phyloP scores from a whole-genome alignment of 208 protist genomes.

The Crithidia thermophila region DNA sequence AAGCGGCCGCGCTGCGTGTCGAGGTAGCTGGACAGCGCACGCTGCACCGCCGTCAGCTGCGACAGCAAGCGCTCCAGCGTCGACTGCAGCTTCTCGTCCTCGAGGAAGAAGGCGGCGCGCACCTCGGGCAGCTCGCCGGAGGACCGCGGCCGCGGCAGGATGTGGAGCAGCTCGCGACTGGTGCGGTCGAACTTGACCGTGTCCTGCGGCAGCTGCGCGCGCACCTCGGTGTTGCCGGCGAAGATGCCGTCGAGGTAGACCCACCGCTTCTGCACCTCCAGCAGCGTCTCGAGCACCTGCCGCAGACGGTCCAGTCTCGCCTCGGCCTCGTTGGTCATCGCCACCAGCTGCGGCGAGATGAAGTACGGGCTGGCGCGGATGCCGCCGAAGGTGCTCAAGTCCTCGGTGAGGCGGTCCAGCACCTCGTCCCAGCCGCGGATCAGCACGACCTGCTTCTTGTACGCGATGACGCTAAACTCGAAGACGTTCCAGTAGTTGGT shows the following conservation, averaged over 20 bases:
- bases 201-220: conserved; percentile 95
- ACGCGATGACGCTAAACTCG: conserved; percentile 94
- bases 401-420: conserved; percentile 94
- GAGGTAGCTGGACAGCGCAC: conserved; percentile 97
- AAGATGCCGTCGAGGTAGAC: conserved; percentile 99
- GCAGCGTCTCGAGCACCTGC: conserved; percentile 91
- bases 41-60: conserved; percentile 96
- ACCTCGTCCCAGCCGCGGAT: conserved; percentile 98
- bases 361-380: conserved; percentile 98
- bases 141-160: conserved; percentile 90
- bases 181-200: conserved; percentile 93
- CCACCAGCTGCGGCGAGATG: conserved; percentile 60
- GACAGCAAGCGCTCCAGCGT: conserved; percentile 93
- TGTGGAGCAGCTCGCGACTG: conserved; percentile 93
- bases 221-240: conserved; percentile 94
- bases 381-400: conserved; percentile 92
- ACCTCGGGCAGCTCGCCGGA: conserved; percentile 52
- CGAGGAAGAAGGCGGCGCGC: conserved; percentile 89
- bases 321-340: conserved; percentile 89
- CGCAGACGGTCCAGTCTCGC: conserved; percentile 92
- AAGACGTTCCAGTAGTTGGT: conserved; percentile 92
- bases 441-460: conserved; percentile 95
- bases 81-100: conserved; percentile 89
- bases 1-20: conserved; percentile 97
- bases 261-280: conserved; percentile 98